Percentiles rank a stretch among this genome's conserved stretches.
These are phyloP conservation scores for Neurospora cerealis DNA, from an alignment of 495 filamentous ascomycete genomes.

Conservation along the genomic window DNA sequence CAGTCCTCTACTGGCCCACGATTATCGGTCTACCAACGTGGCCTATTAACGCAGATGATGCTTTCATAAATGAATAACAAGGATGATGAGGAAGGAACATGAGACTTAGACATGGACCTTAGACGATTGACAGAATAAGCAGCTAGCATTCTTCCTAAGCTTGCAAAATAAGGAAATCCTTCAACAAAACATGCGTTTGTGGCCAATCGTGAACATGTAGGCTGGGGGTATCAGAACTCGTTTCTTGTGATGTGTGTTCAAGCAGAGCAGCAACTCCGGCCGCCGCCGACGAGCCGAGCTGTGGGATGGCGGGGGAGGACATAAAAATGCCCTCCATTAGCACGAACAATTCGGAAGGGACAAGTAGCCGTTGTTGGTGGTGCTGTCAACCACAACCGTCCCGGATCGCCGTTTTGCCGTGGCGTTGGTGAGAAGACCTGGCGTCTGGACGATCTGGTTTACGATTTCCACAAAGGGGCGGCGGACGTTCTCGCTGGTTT, in stretches of 20 bases:
- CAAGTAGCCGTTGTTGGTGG: not conserved
- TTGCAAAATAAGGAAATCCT: not conserved
- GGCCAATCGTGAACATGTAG: not conserved
- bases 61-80: not conserved
- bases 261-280: not conserved
- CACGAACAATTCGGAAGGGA: constrained; percentile 12
- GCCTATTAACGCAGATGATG: not conserved
- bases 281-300: not conserved
- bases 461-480: constrained; percentile 47
- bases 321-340: not conserved
- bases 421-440: constrained; percentile 27
- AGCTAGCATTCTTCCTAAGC: not conserved
- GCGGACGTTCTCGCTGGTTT: constrained; percentile 43
- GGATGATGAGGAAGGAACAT: not conserved
- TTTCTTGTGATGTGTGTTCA: not conserved
- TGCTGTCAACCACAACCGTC: constrained; percentile 6
- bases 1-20: not conserved
- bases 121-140: not conserved
- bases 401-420: constrained; percentile 11
- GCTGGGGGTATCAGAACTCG: not conserved
- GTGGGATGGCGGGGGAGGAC: not conserved
- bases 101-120: not conserved
- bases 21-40: not conserved
- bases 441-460: constrained; percentile 39
- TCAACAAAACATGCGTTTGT: not conserved